A percentile compares a stretch with the other conserved stretches of the same genome.
Evolutionary conservation across 1,139 yeast species (phyloP).

Genomic region (Kodamaea fungicola): DNA sequence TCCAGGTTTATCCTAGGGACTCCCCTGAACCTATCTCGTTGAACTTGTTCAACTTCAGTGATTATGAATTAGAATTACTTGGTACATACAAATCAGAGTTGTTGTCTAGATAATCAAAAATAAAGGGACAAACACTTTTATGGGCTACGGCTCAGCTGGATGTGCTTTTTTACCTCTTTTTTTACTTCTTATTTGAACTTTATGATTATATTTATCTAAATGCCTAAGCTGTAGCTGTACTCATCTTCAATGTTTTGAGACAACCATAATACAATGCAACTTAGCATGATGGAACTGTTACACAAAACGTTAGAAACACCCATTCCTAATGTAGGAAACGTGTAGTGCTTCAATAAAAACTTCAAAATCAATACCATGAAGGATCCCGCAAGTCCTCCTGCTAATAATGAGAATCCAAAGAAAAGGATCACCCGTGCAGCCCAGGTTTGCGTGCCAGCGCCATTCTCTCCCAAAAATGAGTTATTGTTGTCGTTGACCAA

Average conservation of each 20-base stretch:
- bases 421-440: conserved; percentile 89
- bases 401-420: conserved; percentile 85
- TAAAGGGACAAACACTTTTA: neutral
- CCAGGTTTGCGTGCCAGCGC: conserved; percentile 65
- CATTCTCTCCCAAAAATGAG: conserved; percentile 43
- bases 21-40: conserved; percentile 38
- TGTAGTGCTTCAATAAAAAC: conserved; percentile 72
- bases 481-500: conserved; percentile 55
- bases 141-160: neutral
- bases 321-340: conserved; percentile 90
- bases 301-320: conserved; percentile 86
- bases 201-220: conserved; percentile 4
- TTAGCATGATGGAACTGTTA: conserved; percentile 76
- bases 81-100: conserved; percentile 42
- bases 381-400: conserved; percentile 93
- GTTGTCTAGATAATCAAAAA: conserved; percentile 10
- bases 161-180: conserved; percentile 3
- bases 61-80: conserved; percentile 48
- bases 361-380: conserved; percentile 83
- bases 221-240: conserved; percentile 77
- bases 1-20: conserved; percentile 58
- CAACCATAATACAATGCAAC: conserved; percentile 86
- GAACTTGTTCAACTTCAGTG: conserved; percentile 52
- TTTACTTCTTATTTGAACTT: conserved; percentile 2
- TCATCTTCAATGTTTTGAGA: conserved; percentile 95